Evolutionary conservation across 2,329 filamentous ascomycete species (phyloP), one percentile per base, ranked within the genome.

Genomic region (Tympanopsis confertula): DNA sequence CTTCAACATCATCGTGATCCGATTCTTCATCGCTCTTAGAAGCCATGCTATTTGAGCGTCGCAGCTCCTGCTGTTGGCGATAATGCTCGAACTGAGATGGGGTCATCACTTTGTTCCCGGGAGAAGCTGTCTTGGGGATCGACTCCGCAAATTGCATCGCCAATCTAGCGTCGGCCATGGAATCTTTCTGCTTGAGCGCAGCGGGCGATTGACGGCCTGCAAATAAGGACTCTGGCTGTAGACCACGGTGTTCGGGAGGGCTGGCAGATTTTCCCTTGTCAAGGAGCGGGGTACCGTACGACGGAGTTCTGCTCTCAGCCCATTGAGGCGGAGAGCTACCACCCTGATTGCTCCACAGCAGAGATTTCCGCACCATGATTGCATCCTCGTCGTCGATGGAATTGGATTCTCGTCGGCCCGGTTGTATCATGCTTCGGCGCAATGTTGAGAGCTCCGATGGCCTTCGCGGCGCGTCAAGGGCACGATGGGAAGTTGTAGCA

Each of bases 81-180:
- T 71, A 71, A 39, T 60, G 59, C 49, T 78, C 71, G 43, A 75
- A 78, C 46, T 78, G 68, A 20, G 69, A 71, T 13, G 68, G 69
- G 2, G 72, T 77, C 69, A 78, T 76, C 41, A 72, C 64, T 49
- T 74, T 74, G 39, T 62, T 66, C n/a, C 7, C 22, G 7, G 22
- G 22, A 7, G 22, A 26, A 26, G 22, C n/a, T 7, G 22, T 10
- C 22, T 26, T 26, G 7, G 22, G 22, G 7, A 26, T n/a, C 7
- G 7, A n/a, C 7, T 26, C n/a, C n/a, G 7, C 22, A 26, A 10
- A 26, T n/a, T 26, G 22, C 7, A 26, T n/a, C 7, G 22, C 22
- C 7, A 26, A n/a, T 26, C 22, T 7, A 10, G 22, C 22, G n/a
- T 26, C 22, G 22, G 7, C n/a, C n/a, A n/a, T n/a, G n/a, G n/a